Evolutionary conservation across 2,329 filamentous ascomycete species (phyloP).

Genomic region (Epichloe sp.): DNA sequence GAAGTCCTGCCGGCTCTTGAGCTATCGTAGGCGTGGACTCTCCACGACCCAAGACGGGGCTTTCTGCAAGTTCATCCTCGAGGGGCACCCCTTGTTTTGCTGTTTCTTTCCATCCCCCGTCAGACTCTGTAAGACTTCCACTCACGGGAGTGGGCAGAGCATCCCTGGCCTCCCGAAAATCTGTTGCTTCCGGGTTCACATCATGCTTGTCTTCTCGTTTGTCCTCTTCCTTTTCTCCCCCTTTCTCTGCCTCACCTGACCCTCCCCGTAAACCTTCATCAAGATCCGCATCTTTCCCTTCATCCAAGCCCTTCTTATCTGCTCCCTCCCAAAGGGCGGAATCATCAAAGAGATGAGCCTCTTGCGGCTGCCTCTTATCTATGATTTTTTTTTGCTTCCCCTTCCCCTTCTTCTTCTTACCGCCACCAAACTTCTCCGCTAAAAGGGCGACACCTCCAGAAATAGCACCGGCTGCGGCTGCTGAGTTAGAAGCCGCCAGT

Average conservation of each 20-base stretch:
- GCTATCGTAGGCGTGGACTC: constrained; percentile 9
- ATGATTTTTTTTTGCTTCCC: constrained; percentile 21
- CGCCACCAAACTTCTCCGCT: constrained; percentile 21
- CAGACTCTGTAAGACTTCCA: constrained; percentile 11
- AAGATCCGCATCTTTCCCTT: constrained; percentile 8
- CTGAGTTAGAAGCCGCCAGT: constrained; percentile 13
- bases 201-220: constrained; percentile 2
- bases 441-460: constrained; percentile 21
- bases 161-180: constrained; percentile 4
- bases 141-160: constrained; percentile 6
- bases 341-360: constrained; percentile 33
- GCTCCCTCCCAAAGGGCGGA: constrained; percentile 30
- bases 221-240: constrained; percentile 2
- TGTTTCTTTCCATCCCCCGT: constrained; percentile 13
- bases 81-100: constrained; percentile 11
- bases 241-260: constrained; percentile 5
- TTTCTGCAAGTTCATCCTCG: constrained; percentile 22
- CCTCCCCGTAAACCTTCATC: constrained; percentile 19
- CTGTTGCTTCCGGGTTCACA: neutral
- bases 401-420: constrained; percentile 12
- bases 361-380: constrained; percentile 24
- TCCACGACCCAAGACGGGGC: constrained; percentile 23
- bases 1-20: constrained; percentile 13
- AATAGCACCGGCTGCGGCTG: constrained; percentile 8
- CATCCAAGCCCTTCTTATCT: constrained; percentile 22